Percentiles rank a stretch among this genome's conserved stretches.
These are phyloP conservation scores for Pterocarpus santalinus DNA, from an alignment of 306 rosid genomes.

Conservation along the genomic window DNA sequence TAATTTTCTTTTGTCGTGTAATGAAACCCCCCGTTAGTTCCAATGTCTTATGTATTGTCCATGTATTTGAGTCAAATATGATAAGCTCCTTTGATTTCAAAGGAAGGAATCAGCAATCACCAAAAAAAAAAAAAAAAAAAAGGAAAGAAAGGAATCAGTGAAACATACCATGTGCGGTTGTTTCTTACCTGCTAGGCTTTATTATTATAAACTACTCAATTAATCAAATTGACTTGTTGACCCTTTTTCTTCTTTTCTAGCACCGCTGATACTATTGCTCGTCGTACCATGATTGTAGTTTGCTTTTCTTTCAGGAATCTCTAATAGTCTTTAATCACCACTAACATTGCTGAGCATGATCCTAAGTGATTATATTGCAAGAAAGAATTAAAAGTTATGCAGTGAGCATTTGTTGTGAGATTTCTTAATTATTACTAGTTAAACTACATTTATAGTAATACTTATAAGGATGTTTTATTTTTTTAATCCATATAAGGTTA, in stretches of 20 bases:
- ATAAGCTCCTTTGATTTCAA: constrained; percentile 4
- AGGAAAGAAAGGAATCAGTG: background rate
- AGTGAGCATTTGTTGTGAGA: too few species aligned
- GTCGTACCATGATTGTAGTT: background rate
- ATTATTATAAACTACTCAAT: background rate
- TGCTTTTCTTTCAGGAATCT: background rate
- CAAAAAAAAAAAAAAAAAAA: too few species aligned
- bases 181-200: background rate
- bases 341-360: too few species aligned
- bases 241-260: background rate
- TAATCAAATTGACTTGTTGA: background rate
- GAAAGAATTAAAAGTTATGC: too few species aligned
- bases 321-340: too few species aligned
- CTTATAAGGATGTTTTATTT: too few species aligned
- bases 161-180: background rate
- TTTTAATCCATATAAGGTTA: too few species aligned
- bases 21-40: background rate
- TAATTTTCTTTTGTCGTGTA: constrained; percentile 27
- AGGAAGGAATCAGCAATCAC: background rate
- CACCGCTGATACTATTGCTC: background rate
- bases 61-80: background rate
- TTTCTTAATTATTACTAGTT: too few species aligned
- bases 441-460: too few species aligned
- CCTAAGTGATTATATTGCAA: too few species aligned
- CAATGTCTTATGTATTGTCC: background rate